Conservation (phyloP, 495 filamentous ascomycete genomes). For the Annulohypoxylon nitens region DNA sequence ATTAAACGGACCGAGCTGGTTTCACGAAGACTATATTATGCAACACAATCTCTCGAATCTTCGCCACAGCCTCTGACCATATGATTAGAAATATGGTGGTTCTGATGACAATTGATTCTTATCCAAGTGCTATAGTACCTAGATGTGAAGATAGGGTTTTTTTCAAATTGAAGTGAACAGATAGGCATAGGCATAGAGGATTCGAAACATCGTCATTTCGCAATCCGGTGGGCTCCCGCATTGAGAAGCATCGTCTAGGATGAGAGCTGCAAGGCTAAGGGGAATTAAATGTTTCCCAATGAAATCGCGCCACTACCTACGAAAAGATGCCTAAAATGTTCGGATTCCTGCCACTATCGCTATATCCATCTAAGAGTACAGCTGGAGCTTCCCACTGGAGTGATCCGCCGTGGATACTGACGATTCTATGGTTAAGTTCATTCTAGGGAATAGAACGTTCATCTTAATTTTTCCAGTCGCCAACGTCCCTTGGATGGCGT, state of each 20-base stretch:
- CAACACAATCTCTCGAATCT: constrained; percentile 32
- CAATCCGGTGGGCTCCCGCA: constrained; percentile 29
- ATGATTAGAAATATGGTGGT: constrained; percentile 34
- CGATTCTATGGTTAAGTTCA: background rate
- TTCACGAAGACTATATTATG: constrained; percentile 25
- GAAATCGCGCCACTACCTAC: constrained; percentile 3
- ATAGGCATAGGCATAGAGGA: background rate
- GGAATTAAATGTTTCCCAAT: constrained; percentile 9
- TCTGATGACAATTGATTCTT: constrained; percentile 23
- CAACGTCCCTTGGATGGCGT: too few relatives aligned
- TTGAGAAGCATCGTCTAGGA: constrained; percentile 1
- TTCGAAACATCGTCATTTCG: constrained; percentile 15
- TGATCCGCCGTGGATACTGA: background rate
- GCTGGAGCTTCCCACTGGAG: background rate
- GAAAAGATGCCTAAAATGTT: background rate
- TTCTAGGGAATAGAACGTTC: background rate
- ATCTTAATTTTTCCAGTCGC: background rate
- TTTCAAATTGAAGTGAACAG: background rate
- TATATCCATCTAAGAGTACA: background rate
- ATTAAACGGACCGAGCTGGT: constrained; percentile 45
- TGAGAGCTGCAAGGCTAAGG: constrained; percentile 8
- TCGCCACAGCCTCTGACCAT: constrained; percentile 23
- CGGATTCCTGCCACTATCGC: background rate
- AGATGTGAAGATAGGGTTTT: constrained; percentile 1
- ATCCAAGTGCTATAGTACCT: background rate